Evolutionary conservation across 2,329 filamentous ascomycete species (phyloP).

Genomic region (Fusarium sp.): DNA sequence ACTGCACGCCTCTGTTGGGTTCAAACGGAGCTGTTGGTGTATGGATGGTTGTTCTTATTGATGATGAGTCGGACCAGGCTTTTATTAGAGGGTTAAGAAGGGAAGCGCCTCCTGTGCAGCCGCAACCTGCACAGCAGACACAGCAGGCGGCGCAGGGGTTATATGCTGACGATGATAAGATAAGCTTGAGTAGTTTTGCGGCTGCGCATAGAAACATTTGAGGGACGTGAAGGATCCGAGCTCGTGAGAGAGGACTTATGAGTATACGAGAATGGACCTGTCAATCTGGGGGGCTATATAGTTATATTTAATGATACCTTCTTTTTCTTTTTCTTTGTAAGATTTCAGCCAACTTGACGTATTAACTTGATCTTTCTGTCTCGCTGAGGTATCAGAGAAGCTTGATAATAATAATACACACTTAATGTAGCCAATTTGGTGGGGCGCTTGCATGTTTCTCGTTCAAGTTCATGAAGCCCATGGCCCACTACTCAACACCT

Average conservation of each 20-base stretch:
- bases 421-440: too few species aligned
- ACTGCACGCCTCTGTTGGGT: conserved; percentile 79
- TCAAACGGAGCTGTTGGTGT: conserved; percentile 76
- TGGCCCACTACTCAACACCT: background rate
- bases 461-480: background rate
- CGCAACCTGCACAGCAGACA: background rate
- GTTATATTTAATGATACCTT: conserved; percentile 21
- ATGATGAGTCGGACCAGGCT: conserved; percentile 63
- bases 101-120: conserved; percentile 35
- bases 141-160: background rate
- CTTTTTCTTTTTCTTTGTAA: background rate
- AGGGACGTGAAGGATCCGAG: background rate
- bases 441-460: too few species aligned
- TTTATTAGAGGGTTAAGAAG: conserved; percentile 12
- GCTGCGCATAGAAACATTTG: conserved; percentile 24
- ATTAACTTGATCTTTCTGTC: too few species aligned
- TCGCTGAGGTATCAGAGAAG: too few species aligned
- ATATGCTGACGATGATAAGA: conserved; percentile 32
- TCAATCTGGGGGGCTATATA: background rate
- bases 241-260: background rate
- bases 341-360: too few species aligned
- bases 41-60: conserved; percentile 82
- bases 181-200: conserved; percentile 42
- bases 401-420: too few species aligned
- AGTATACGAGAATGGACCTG: background rate